Evolutionary conservation across 768 basidiomycete species (phyloP).

Genomic region (Tricholoma flavovirens): DNA sequence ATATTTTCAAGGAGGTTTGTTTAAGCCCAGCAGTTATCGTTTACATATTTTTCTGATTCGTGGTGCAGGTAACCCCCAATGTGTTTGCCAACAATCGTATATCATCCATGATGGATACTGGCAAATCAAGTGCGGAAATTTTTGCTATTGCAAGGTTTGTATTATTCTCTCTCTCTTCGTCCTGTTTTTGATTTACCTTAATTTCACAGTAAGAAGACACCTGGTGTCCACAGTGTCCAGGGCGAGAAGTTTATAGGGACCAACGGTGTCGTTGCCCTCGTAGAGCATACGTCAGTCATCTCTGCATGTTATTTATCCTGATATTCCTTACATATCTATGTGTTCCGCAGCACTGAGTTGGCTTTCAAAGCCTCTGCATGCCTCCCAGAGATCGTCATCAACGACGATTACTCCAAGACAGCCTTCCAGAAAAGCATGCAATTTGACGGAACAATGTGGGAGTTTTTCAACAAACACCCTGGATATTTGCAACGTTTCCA

Average conservation of each 20-base stretch:
- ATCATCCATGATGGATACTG: slow-evolving; percentile 26
- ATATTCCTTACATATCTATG: background rate
- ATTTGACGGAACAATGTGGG: background rate
- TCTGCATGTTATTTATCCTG: background rate
- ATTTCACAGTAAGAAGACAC: background rate
- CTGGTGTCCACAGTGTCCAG: background rate
- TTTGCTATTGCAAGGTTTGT: slow-evolving; percentile 14
- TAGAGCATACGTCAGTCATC: background rate
- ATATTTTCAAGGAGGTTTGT: slow-evolving; percentile 12
- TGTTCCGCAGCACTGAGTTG: background rate
- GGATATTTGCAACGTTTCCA: background rate
- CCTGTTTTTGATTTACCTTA: background rate
- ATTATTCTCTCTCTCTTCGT: background rate
- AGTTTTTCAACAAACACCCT: background rate
- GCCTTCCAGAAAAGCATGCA: background rate
- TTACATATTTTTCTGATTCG: background rate
- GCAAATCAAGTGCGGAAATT: slow-evolving; percentile 17
- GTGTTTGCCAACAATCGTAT: slow-evolving; percentile 30
- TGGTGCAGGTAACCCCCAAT: slow-evolving; percentile 12
- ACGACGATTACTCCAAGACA: background rate
- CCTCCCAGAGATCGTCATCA: background rate
- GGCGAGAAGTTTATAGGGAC: background rate
- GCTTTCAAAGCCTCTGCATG: background rate
- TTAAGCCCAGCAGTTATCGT: background rate
- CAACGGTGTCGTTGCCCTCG: background rate